Evolutionary conservation across 2,329 filamentous ascomycete species (phyloP).

Genomic region (Colletotrichum eleusines): DNA sequence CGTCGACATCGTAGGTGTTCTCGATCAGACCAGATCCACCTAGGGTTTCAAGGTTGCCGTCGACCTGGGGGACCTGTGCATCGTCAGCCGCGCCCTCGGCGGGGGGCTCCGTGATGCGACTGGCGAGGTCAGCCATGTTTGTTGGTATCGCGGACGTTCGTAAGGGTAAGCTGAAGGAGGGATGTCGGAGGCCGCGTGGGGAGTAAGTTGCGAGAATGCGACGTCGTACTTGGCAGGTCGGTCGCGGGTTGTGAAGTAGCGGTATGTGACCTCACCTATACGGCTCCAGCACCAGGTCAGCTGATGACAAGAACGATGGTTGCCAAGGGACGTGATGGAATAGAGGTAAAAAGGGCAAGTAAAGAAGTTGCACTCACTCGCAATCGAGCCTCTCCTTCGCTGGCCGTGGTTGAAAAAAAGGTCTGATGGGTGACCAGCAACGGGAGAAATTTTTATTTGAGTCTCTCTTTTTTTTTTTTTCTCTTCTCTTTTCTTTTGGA

Average conservation of each 20-base stretch:
- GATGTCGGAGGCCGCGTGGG: conserved; percentile 27
- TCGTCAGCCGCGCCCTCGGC: conserved; percentile 45
- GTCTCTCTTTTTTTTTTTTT: no score
- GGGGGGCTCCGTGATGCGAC: conserved; percentile 62
- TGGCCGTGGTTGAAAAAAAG: background rate
- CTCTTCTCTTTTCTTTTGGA: background rate
- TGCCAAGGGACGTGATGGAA: background rate
- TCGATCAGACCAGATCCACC: conserved; percentile 72
- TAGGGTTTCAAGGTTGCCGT: conserved; percentile 52
- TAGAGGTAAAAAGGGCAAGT: background rate
- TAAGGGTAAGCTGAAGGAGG: conserved; percentile 12
- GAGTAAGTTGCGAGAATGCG: conserved; percentile 39
- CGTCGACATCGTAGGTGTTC: conserved; percentile 87
- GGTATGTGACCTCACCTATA: conserved; percentile 23
- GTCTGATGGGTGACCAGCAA: background rate
- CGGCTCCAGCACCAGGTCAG: conserved; percentile 22
- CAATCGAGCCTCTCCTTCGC: conserved; percentile 1
- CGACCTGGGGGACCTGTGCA: conserved; percentile 50
- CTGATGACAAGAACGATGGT: conserved; percentile 1
- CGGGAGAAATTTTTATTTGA: background rate
- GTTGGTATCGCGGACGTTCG: conserved; percentile 19
- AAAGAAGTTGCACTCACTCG: conserved; percentile 1
- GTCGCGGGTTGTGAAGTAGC: conserved; percentile 22
- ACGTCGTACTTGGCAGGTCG: conserved; percentile 29
- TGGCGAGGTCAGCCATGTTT: conserved; percentile 63